Conservation (phyloP, 805 yeast genomes). For the Yamadazyma nakazawae region DNA sequence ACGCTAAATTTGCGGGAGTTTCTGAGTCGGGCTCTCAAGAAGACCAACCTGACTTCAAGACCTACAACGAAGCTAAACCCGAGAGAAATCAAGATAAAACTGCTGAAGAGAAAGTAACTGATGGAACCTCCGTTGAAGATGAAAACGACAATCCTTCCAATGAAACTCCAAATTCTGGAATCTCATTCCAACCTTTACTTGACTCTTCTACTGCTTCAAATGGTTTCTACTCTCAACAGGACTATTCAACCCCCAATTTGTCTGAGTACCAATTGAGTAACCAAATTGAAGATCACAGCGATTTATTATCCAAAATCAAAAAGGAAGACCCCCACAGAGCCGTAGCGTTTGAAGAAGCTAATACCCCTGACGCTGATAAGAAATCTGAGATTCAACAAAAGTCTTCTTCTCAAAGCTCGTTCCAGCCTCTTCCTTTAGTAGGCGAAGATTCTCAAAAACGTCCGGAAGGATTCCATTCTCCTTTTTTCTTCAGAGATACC, state of each 20-base stretch:
- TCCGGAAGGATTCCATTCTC: conserved; percentile 29
- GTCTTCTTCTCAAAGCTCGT: neutral
- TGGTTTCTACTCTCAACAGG: conserved; percentile 8
- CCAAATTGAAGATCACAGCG: conserved; percentile 35
- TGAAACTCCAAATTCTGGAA: conserved; percentile 14
- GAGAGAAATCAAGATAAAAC: no score
- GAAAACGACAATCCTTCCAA: neutral
- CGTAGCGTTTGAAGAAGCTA: conserved; percentile 7
- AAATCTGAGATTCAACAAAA: conserved; percentile 1
- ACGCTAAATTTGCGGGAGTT: conserved; percentile 29
- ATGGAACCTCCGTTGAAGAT: neutral
- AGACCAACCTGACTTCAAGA: neutral
- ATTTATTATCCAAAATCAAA: conserved; percentile 32
- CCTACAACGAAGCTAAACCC: no score
- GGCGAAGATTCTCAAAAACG: conserved; percentile 5
- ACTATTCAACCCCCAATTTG: conserved; percentile 41
- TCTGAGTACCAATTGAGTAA: conserved; percentile 43
- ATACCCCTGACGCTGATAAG: neutral
- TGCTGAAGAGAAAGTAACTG: neutral
- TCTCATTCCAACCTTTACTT: conserved; percentile 12
- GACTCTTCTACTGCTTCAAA: neutral
- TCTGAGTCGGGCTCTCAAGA: neutral
- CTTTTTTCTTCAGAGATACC: conserved; percentile 30
- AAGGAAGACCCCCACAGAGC: conserved; percentile 31
- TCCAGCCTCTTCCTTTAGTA: conserved; percentile 11